Conservation (phyloP, 257 asterid species). For the Lithospermum erythrorhizon region DNA sequence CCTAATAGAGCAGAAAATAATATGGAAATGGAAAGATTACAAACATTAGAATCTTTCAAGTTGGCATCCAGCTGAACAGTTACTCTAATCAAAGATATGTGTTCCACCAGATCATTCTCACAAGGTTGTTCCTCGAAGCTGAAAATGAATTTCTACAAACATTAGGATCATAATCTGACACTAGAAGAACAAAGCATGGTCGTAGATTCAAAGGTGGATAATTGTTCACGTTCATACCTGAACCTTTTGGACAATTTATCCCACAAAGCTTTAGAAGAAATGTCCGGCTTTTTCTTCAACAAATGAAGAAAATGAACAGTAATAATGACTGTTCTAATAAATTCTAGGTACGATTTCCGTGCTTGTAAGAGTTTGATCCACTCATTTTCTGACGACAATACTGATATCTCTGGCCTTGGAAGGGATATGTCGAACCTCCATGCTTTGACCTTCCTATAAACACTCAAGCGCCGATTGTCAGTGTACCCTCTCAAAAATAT, state of each 20-base stretch:
- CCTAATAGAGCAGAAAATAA: background rate
- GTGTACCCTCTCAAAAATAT: constrained; percentile 46
- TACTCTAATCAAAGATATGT: constrained; percentile 45
- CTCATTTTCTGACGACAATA: constrained; percentile 40
- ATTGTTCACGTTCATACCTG: constrained; percentile 38
- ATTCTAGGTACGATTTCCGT: constrained; percentile 37
- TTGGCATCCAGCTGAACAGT: constrained; percentile 44
- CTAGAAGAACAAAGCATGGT: constrained; percentile 4
- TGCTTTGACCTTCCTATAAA: constrained; percentile 53
- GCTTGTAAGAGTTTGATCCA: constrained; percentile 86
- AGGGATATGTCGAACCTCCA: constrained; percentile 59
- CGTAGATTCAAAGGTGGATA: background rate
- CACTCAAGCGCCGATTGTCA: constrained; percentile 56
- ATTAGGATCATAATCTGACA: background rate
- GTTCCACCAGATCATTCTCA: constrained; percentile 53
- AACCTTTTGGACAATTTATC: constrained; percentile 50
- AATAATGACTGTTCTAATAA: constrained; percentile 43
- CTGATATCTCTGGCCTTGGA: constrained; percentile 55
- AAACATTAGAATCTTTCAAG: constrained; percentile 60
- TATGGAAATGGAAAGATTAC: constrained; percentile 11
- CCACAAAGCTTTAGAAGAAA: constrained; percentile 57
- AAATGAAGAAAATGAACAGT: constrained; percentile 55
- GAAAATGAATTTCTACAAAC: constrained; percentile 25
- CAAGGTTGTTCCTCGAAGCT: constrained; percentile 52
- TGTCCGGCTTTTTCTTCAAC: constrained; percentile 44